Evolutionary conservation across 2,329 filamentous ascomycete species (phyloP), one percentile per base, ranked within the genome.

Genomic region (Verticillium klebahnii): DNA sequence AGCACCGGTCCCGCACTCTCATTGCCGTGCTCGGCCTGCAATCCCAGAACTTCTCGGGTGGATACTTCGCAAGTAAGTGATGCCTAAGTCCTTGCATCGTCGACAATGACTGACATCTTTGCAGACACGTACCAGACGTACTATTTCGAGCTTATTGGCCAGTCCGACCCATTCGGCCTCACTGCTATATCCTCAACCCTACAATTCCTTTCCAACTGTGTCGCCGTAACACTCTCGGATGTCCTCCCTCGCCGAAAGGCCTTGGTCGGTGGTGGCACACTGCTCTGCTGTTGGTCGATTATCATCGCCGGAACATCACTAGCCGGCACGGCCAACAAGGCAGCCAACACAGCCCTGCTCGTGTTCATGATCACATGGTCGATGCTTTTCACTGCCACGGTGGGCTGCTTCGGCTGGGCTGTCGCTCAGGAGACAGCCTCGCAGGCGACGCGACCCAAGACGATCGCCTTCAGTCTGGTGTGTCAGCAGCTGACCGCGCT

Each of bases 401-500:
- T 70, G 9, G 69, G 69, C 17, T 71, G 69, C 50, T 71, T 69
- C 23, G 70, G 70, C 3, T 71, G 69, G 70, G 70, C 69, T 3
- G 61, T 71, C 1, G 69, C 70, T 1, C 70, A 71, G 25, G 69
- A 71, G 40, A 71, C 70, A 0, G 70, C 70, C 3, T 64, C 67
- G 1, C 69, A 71, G n/a, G 62, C 63, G 1, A 71, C 69, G 0
- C 60, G 70, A 6, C 69, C 70, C 39, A 71, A 71, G 65, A 71
- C 70, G 0, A 70, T 71, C 17, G 69, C 70, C 0, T 71, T 71
- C 58, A 69, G 64, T 39, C 60, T 71, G 11, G 67, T 71, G 0
- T 71, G 69, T 52, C 70, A 75, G 52, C 73, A 75, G 29, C 66
- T 75, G 0, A 75, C 73, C 0, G 73, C 73, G 0, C 68, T 75